Evolutionary conservation across 139 green algal species (phyloP), one percentile per base, ranked within the genome.

Genomic region (Chlorella sp.): DNA sequence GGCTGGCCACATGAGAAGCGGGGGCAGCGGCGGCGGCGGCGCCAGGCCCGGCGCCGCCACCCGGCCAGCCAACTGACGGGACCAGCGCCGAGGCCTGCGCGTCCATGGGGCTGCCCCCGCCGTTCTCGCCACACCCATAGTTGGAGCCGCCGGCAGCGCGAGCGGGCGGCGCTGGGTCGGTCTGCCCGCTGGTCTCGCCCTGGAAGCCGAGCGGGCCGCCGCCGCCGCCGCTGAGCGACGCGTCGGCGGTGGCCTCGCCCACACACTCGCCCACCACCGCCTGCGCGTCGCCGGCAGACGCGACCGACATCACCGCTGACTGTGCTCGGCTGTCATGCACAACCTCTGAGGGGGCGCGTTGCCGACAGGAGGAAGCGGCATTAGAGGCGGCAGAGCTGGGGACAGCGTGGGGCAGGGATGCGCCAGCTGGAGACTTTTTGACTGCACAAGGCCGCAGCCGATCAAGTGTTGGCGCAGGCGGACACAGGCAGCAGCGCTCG

Each of bases 101-200:
- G 1, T 45, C 67, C 67, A 73, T 62, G 15, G 33, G 46, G 4
- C 51, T 58, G 21, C 67, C 56, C n/a, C 53, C 69, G 3, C 15
- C 69, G n/a, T 53, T 67, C 19, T 75, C 69, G 5, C 69, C 69
- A 75, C 65, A 75, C 15, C 69, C 69, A 35, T 75, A 66, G 2
- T 41, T 56, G 64, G 42, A 31, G 64, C 42, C 63, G 36, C 38
- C 51, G 2, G 55, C 68, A 9, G 68, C 36, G 69, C 69, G 53
- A n/a, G 38, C 69, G 5, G 64, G 1, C 19, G 2, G 38, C 27
- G 56, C 4, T 12, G 27, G 17, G 27, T 19, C 27, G 35, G 27
- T 62, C 7, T 38, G 27, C 27, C 4, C 19, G 25, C 25, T 35
- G 27, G 9, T 33, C 19, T 62, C 5, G 55, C 33, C 35, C 19